phyloP scores from a whole-genome alignment of 2,329 filamentous ascomycete species.

The Pseudopithomyces maydicus region DNA sequence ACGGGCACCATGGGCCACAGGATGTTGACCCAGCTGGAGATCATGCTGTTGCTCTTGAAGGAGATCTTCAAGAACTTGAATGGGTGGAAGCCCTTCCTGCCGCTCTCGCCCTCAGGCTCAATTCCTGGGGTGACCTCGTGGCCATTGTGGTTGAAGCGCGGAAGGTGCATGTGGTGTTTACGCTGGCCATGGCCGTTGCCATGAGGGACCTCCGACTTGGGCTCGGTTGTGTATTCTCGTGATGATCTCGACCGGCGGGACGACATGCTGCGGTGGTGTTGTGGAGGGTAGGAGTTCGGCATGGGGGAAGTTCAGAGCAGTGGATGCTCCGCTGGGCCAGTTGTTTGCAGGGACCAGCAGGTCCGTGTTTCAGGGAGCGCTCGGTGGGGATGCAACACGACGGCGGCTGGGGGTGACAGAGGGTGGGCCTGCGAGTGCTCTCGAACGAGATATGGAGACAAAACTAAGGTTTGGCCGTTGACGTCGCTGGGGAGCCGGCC shows the following conservation, averaged over 20 bases:
- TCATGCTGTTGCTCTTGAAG: slow-evolving; percentile 66
- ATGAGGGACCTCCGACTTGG: slow-evolving; percentile 26
- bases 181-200: slow-evolving; percentile 9
- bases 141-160: slow-evolving; percentile 51
- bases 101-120: slow-evolving; percentile 67
- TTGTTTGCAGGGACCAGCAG: neutral
- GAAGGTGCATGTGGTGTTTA: slow-evolving; percentile 27
- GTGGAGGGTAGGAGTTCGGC: slow-evolving; percentile 5
- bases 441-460: neutral
- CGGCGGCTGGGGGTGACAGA: neutral
- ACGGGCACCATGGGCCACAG: slow-evolving; percentile 77
- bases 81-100: slow-evolving; percentile 68
- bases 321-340: neutral
- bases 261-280: slow-evolving; percentile 6
- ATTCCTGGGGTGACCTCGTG: slow-evolving; percentile 50
- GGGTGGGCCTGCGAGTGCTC: neutral
- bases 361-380: slow-evolving; percentile 10
- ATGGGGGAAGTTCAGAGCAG: neutral
- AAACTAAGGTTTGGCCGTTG: neutral
- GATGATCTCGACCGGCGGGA: slow-evolving; percentile 16
- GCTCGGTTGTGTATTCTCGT: slow-evolving; percentile 28
- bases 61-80: slow-evolving; percentile 67
- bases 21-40: slow-evolving; percentile 70
- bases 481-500: slow-evolving; percentile 6
- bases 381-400: neutral